Evolutionary conservation across 176 grass and related monocot species (phyloP).

Genomic region (Elaeis guineensis): DNA sequence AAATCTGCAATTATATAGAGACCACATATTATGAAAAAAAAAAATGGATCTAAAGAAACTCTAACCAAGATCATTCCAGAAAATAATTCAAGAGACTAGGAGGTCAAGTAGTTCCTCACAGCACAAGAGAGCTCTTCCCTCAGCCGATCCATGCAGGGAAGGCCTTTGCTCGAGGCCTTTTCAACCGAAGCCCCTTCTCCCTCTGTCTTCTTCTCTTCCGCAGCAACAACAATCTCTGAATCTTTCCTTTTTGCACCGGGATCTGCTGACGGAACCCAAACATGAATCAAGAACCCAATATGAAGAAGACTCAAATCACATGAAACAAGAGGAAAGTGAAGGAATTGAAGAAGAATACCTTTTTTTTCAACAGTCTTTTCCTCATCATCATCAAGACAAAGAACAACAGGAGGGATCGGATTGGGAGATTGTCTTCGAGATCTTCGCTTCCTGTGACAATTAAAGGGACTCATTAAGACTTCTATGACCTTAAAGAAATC

Average conservation of each 20-base stretch:
- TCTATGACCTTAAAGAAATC: no score
- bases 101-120: conserved; percentile 24
- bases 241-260: conserved; percentile 23
- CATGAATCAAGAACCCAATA: neutral
- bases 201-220: conserved; percentile 21
- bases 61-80: neutral
- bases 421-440: conserved; percentile 26
- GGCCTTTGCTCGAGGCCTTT: conserved; percentile 1
- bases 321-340: no score
- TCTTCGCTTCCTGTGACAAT: conserved; percentile 53
- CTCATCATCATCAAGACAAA: conserved; percentile 48
- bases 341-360: neutral
- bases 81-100: neutral
- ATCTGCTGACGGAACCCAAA: conserved; percentile 1
- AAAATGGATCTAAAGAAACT: neutral
- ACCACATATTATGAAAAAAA: conserved; percentile 17
- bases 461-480: neutral
- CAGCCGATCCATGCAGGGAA: conserved; percentile 71
- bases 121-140: conserved; percentile 90
- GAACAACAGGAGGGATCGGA: conserved; percentile 39
- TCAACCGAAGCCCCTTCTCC: conserved; percentile 13
- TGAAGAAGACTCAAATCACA: neutral
- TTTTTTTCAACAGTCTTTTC: conserved; percentile 3
- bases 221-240: conserved; percentile 14
- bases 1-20: conserved; percentile 40